phyloP scores from a whole-genome alignment of 1,284 basidiomycete genomes.

The Bondarzewia mesenterica region DNA sequence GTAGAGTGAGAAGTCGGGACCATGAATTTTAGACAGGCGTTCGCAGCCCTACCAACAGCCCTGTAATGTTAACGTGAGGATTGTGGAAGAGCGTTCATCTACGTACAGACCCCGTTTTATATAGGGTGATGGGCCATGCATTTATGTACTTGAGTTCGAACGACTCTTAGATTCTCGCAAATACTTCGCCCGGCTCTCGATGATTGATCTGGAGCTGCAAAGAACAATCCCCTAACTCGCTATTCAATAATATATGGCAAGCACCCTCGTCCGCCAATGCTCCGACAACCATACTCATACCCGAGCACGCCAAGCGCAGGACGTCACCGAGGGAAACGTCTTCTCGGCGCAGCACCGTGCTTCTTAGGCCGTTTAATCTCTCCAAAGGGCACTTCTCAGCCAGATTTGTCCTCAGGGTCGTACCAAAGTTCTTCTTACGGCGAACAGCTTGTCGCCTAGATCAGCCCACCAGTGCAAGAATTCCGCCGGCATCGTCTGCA shows the following conservation, averaged over 20 bases:
- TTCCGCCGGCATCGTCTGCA: background rate
- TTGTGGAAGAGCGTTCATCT: too few species aligned
- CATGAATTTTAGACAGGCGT: background rate
- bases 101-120: too few species aligned
- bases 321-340: background rate
- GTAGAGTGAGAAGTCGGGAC: background rate
- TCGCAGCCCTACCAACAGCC: too few species aligned
- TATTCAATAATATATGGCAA: background rate
- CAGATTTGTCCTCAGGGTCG: background rate
- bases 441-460: background rate
- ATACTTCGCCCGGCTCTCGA: too few species aligned
- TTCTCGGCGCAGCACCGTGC: background rate
- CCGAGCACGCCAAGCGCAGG: constrained; percentile 3
- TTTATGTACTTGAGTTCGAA: background rate
- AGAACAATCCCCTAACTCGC: too few species aligned
- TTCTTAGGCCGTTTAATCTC: constrained; percentile 2
- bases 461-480: background rate
- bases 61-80: too few species aligned
- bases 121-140: too few species aligned
- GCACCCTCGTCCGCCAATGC: constrained; percentile 6
- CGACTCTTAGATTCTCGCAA: too few species aligned
- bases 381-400: constrained; percentile 1
- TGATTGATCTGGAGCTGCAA: too few species aligned
- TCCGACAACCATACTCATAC: constrained; percentile 3
- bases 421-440: too few species aligned